Evolutionary conservation across 176 grass and related monocot species (phyloP).

Genomic region (Bolboschoenus planiculmis): DNA sequence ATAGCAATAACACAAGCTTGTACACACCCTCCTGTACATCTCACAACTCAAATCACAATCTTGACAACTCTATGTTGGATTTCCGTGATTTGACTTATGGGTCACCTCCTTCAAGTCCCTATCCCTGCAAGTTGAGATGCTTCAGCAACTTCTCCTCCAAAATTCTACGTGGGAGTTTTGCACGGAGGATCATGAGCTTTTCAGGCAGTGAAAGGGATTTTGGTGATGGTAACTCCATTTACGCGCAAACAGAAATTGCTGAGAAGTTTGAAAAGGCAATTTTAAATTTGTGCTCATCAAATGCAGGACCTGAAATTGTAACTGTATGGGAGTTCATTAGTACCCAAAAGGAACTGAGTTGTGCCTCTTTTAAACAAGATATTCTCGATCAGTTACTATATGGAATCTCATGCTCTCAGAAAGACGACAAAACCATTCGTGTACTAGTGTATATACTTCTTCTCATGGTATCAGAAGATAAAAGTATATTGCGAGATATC

Average conservation of each 20-base stretch:
- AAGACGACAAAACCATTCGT: slow-evolving; percentile 58
- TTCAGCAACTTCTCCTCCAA: slow-evolving; percentile 85
- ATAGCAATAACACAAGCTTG: slow-evolving; percentile 26
- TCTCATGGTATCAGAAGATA: slow-evolving; percentile 93
- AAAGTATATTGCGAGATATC: slow-evolving; percentile 77
- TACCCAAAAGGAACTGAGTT: slow-evolving; percentile 43
- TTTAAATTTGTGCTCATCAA: slow-evolving; percentile 53
- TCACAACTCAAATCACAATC: slow-evolving; percentile 45
- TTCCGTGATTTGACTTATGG: slow-evolving; percentile 27
- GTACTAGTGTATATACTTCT: slow-evolving; percentile 68
- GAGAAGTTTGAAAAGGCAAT: slow-evolving; percentile 79
- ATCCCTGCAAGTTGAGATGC: slow-evolving; percentile 50
- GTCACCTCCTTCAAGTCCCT: background rate
- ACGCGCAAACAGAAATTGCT: slow-evolving; percentile 57
- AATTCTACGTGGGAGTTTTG: slow-evolving; percentile 55
- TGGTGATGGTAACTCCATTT: slow-evolving; percentile 61
- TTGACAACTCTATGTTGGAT: slow-evolving; percentile 51
- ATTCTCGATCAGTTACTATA: slow-evolving; percentile 79
- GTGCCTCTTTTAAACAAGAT: slow-evolving; percentile 52
- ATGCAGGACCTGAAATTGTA: slow-evolving; percentile 66
- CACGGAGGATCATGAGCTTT: slow-evolving; percentile 62
- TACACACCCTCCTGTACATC: slow-evolving; percentile 50
- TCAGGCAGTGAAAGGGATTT: slow-evolving; percentile 58
- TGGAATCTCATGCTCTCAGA: slow-evolving; percentile 72
- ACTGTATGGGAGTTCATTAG: slow-evolving; percentile 78